Percentiles rank a stretch among this genome's conserved stretches.
These are phyloP conservation scores for Sicyos baderoa DNA, from an alignment of 306 rosid genomes.

Conservation along the genomic window DNA sequence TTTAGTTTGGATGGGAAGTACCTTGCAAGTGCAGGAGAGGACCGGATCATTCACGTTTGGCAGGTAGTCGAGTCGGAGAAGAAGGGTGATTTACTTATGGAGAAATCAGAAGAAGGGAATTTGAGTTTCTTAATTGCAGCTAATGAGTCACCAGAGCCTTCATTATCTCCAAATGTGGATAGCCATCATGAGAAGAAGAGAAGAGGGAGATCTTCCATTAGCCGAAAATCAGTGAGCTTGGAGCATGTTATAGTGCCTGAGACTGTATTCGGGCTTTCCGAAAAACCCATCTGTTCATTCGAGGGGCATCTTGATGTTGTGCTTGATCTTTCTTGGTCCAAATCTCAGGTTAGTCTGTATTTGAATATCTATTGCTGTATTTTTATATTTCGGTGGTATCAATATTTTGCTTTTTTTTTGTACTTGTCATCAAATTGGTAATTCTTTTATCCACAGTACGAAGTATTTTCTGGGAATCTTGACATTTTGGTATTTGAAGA, in stretches of 20 bases:
- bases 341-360: constrained; percentile 73
- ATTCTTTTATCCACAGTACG: background rate
- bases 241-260: constrained; percentile 68
- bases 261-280: constrained; percentile 67
- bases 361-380: constrained; percentile 9
- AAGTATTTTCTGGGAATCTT: background rate
- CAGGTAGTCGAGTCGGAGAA: constrained; percentile 76
- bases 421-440: background rate
- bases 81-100: constrained; percentile 72
- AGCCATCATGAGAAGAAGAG: constrained; percentile 60
- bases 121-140: constrained; percentile 48
- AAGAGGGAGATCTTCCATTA: constrained; percentile 69
- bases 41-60: constrained; percentile 90
- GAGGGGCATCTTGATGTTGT: constrained; percentile 80
- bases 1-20: constrained; percentile 96
- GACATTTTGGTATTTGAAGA: background rate
- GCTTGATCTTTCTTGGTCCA: constrained; percentile 98
- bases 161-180: constrained; percentile 47
- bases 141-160: constrained; percentile 71
- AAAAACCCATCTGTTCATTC: constrained; percentile 76
- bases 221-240: constrained; percentile 72
- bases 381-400: constrained; percentile 17
- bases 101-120: constrained; percentile 52
- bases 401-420: background rate
- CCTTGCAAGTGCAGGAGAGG: constrained; percentile 97